phyloP scores from a whole-genome alignment of 2,329 filamentous ascomycete species.

The Macrophomina pseudophaseolina region DNA sequence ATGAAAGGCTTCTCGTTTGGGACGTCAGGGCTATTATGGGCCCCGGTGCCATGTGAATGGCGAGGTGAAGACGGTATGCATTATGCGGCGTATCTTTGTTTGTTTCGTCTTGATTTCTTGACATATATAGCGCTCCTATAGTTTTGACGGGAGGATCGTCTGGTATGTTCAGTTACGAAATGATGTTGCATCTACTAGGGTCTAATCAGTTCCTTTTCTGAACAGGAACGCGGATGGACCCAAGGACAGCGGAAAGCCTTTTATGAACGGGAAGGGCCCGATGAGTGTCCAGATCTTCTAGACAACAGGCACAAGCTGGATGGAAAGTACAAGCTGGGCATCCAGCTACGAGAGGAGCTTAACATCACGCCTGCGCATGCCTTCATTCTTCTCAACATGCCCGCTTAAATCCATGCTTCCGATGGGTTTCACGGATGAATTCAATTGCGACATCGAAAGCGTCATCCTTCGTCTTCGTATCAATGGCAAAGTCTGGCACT shows the following conservation, averaged over 20 bases:
- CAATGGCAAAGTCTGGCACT: constrained; percentile 31
- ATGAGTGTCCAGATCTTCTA: no score
- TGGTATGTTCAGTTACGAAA: constrained; percentile 1
- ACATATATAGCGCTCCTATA: background rate
- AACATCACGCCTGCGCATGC: background rate
- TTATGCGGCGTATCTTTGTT: constrained; percentile 11
- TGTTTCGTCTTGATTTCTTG: background rate
- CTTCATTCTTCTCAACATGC: background rate
- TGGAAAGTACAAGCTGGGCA: no score
- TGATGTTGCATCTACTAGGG: background rate
- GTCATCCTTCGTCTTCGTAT: constrained; percentile 28
- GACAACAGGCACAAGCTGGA: no score
- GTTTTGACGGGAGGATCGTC: background rate
- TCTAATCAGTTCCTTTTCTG: no score
- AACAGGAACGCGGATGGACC: no score
- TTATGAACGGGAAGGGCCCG: no score
- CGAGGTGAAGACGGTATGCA: background rate
- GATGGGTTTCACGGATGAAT: constrained; percentile 30
- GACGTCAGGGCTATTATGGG: constrained; percentile 75
- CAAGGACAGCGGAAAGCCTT: no score
- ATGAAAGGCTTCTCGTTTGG: constrained; percentile 89
- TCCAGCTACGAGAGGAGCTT: no score
- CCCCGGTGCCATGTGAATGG: constrained; percentile 1
- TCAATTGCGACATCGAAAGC: constrained; percentile 29
- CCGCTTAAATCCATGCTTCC: constrained; percentile 26